Evolutionary conservation across 768 basidiomycete species (phyloP), one percentile per base, ranked within the genome.

Genomic region (Boletus sp.): DNA sequence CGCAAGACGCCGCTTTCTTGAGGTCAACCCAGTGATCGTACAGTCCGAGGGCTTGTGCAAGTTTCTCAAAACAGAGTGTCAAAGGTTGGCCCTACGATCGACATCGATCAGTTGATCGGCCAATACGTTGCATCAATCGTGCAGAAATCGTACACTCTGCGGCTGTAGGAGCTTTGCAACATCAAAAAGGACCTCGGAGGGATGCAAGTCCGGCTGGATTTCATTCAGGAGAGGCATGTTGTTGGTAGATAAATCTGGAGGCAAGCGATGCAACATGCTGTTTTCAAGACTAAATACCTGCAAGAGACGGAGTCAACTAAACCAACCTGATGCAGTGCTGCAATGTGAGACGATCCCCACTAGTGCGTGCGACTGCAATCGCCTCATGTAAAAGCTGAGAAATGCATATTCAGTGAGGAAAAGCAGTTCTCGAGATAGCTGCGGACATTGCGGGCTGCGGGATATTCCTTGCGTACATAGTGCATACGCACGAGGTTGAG

Each of bases 401-500:
- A 50, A 27, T 44, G 32, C 40, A 19, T 27, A 27, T 58, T 34
- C 54, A 57, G 56, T 38, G 14, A 37, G 25, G 11, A 35, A n/a
- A 32, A n/a, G 17, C 5, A 10, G 54, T 38, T 33, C 33, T 21
- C 7, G 32, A 55, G 34, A 58, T 2, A 27, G 11, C 32, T 23
- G 51, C 68, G 23, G 54, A 87, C 90, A 75, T 88, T 82, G 50
- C 82, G 78, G 27, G 86, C 86, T 35, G 88, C 87, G 14, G 76
- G 75, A 62, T 76, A 79, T 68, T 93, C 90, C 40, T 80, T 77
- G 19, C 83, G 80, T 37, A 83, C 71, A 65, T 87, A 92, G 64
- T 93, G 88, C 79, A 90, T 82, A 32, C 86, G 80, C 25, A 88
- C 85, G 15, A 93, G 72, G 59, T 88, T 87, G 38, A 93, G 75